Evolutionary conservation across 495 filamentous ascomycete genomes (phyloP).

Genomic region (Pseudevernia furfuracea): DNA sequence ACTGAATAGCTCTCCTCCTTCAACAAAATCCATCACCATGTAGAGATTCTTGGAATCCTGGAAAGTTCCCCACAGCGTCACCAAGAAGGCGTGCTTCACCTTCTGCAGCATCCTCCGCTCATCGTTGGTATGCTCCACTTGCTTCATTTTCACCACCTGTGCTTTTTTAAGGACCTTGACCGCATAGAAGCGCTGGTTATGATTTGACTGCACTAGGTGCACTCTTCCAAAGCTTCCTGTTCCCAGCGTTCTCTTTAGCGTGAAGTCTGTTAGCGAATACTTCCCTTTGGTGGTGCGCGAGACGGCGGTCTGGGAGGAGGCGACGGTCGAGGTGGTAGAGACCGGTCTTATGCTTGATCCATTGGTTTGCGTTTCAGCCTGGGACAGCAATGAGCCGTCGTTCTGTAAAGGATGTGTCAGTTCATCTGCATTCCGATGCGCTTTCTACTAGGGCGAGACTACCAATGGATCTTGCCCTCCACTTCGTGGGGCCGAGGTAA

Average conservation of each 20-base stretch:
- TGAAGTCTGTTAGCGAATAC: slow-evolving; percentile 85
- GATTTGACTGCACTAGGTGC: slow-evolving; percentile 90
- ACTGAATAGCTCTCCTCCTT: slow-evolving; percentile 95
- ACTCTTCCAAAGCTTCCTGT: slow-evolving; percentile 96
- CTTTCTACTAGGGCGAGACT: slow-evolving; percentile 31
- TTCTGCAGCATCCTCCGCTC: slow-evolving; percentile 90
- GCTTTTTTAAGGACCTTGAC: slow-evolving; percentile 97
- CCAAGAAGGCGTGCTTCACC: slow-evolving; percentile 93
- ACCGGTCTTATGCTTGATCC: slow-evolving; percentile 28
- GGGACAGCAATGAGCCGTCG: slow-evolving; percentile 36
- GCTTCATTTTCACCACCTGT: slow-evolving; percentile 99
- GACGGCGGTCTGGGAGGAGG: slow-evolving; percentile 10
- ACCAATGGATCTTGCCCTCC: slow-evolving; percentile 32
- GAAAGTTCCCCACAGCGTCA: slow-evolving; percentile 97
- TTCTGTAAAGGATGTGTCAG: slow-evolving; percentile 1
- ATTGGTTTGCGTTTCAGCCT: slow-evolving; percentile 22
- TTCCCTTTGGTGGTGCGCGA: slow-evolving; percentile 87
- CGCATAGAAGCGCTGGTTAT: slow-evolving; percentile 95
- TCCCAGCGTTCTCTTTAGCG: slow-evolving; percentile 79
- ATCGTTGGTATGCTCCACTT: slow-evolving; percentile 98
- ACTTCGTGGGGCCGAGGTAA: slow-evolving; percentile 24
- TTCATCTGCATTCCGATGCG: slow-evolving; percentile 11
- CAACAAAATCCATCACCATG: slow-evolving; percentile 99
- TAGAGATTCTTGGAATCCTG: slow-evolving; percentile 92
- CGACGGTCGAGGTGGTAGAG: slow-evolving; percentile 8